These are phyloP conservation scores for Epichloe sylvatica DNA, from an alignment of 2,329 filamentous ascomycete species.

Conservation along the genomic window DNA sequence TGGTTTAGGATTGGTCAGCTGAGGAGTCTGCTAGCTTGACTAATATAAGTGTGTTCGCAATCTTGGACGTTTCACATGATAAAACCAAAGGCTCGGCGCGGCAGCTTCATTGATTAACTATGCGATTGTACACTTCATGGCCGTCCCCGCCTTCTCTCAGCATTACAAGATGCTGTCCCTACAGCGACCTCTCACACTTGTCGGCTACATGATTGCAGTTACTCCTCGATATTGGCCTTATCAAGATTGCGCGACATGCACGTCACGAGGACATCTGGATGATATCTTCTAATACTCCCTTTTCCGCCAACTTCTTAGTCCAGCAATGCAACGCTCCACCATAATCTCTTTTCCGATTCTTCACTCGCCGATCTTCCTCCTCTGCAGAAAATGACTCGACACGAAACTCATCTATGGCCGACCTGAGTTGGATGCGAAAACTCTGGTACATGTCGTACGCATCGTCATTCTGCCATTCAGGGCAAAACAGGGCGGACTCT, in stretches of 20 bases:
- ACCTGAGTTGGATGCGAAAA: slow-evolving; percentile 27
- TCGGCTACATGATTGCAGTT: neutral
- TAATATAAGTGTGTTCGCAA: neutral
- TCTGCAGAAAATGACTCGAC: slow-evolving; percentile 32
- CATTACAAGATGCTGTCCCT: neutral
- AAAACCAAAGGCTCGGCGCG: neutral
- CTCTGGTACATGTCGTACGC: slow-evolving; percentile 24
- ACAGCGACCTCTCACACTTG: neutral
- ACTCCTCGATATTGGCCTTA: neutral
- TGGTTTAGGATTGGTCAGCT: neutral
- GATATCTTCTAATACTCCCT: slow-evolving; percentile 40
- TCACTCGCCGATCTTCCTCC: slow-evolving; percentile 38
- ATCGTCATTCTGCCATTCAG: slow-evolving; percentile 8
- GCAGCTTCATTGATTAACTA: neutral
- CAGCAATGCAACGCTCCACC: slow-evolving; percentile 54
- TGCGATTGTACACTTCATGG: neutral
- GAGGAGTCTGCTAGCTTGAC: neutral
- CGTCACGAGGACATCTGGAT: slow-evolving; percentile 14
- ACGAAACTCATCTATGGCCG: slow-evolving; percentile 30
- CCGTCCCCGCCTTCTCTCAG: neutral
- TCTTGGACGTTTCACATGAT: neutral
- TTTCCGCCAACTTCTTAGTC: slow-evolving; percentile 54
- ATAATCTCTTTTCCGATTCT: slow-evolving; percentile 51
- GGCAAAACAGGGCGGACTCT: slow-evolving; percentile 6
- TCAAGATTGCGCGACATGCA: no score